Base-by-base conservation (phyloP, 345 rosid genomes). In the Laguncularia racemosa region DNA sequence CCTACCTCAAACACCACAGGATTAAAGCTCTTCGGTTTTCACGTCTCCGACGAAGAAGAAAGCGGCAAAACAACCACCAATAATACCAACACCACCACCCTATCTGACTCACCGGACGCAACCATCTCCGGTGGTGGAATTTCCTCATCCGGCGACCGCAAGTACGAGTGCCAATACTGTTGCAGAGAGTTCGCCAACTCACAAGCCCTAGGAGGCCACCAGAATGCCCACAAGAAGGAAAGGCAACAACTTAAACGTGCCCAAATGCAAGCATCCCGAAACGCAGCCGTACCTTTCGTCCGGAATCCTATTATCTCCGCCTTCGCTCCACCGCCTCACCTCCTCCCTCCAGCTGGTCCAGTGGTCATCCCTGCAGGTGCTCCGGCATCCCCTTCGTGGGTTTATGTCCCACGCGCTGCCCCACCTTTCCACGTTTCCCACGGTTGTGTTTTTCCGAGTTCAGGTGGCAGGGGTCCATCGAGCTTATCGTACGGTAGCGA, bases 231-330 rank as follows among this genome's bases (percentile, higher is more conserved):
- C 74, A 86, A 86, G 71, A 86, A 81, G 74, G 93, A 86, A 59
- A 63, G 95, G 59, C 95, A 86, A 58, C 95, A 86, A 65, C 77
- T 83, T 45, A 86, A 86, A 64, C 80, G 87, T 12, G 89, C 89
- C 44, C 93, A 85, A 64, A 68, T 86, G 53, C 95, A 81, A 55
- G 89, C 87, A 49, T 59, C 78, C 16, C 57, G 95, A 17, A 77
- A 70, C 78, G 86, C 82, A 6, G 84, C 86, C 48, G 79, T 79
- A 61, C 78, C 91, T 12, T 83, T 73, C 48, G 62, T 78, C 13
- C 61, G 98, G 26, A 92, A 92, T 62, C 95, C 98, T 2, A 92
- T 89, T 58, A 78, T 84, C 79, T 83, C 97, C 13, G 95, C 96
- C 61, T 92, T 89, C 48, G 78, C 97, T 20, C 81, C 88, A 2